Evolutionary conservation across 2,329 filamentous ascomycete species (phyloP), one percentile per base, ranked within the genome.

Genomic region (Zarea fungicola): DNA sequence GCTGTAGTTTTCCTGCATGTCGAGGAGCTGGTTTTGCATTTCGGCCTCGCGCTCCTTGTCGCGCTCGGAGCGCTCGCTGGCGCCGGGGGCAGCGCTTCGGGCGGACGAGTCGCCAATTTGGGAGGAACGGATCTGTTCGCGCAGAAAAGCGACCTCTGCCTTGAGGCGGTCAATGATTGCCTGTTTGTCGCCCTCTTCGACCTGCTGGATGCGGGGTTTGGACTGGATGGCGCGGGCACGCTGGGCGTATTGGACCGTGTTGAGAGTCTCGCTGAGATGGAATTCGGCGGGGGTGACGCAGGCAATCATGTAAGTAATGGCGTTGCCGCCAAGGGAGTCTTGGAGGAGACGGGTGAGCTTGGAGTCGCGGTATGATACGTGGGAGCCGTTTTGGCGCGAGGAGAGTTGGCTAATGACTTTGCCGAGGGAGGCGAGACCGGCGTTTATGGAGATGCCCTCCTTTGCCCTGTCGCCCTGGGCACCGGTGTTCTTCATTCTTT

Each of bases 291-390:
- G 92, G 1, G 92, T 99, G 25, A 99, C 91, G 69, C 93, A 99
- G 8, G 93, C 93, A 70, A 99, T 93, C 93, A 99, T 97, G 71
- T 97, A 99, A 1, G 93, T 99, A 63, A 96, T 95, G 29, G 93
- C 93, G 64, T 95, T 97, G 5, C 93, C 93, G 50, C 93, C 93
- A 5, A 99, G 77, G 0, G 93, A 99, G 68, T 99, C 93, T 73
- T 99, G 93, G 16, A 99, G 80, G 21, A 99, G 76, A 52, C 93
- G 85, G 10, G 93, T 99, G 58, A 99, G 82, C 65, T 90, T 91
- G n/a, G 93, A 97, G 70, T 99, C 93, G 55, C 93, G 89, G 65
- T 99, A 99, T 2, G 93, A 99, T 50, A 99, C 91, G 68, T 97
- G 90, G 5, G 89, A 85, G 41, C 89, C 90, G 37, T 87, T 73